These are phyloP conservation scores for Fraxinus dipetala DNA, from an alignment of 305 asterid species.

Conservation along the genomic window DNA sequence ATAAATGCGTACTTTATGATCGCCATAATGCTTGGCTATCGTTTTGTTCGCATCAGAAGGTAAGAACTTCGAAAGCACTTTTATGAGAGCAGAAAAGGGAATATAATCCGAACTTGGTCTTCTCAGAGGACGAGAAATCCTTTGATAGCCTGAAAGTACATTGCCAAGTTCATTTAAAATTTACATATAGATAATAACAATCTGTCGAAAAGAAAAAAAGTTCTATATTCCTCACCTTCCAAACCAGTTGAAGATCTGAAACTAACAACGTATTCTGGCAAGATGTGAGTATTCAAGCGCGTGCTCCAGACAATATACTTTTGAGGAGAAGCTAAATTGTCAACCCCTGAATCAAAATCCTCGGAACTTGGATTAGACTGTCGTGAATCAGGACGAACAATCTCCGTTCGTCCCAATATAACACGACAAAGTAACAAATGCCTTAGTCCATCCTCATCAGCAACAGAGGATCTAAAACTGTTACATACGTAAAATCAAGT, in stretches of 20 bases:
- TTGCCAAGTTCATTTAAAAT: not conserved
- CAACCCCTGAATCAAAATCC: conserved; percentile 54
- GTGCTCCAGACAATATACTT: conserved; percentile 50
- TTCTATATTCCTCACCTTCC: conserved; percentile 26
- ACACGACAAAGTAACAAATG: conserved; percentile 56
- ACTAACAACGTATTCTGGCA: conserved; percentile 45
- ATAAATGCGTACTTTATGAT: conserved; percentile 43
- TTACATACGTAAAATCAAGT: not conserved
- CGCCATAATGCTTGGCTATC: conserved; percentile 43
- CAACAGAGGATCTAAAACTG: conserved; percentile 34
- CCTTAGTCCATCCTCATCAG: conserved; percentile 44
- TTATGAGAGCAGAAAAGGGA: conserved; percentile 51
- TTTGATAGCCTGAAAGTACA: conserved; percentile 28
- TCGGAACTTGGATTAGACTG: conserved; percentile 43
- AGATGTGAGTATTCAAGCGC: conserved; percentile 49
- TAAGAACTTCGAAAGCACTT: conserved; percentile 49
- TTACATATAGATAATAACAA: not conserved
- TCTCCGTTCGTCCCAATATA: conserved; percentile 46
- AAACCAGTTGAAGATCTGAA: conserved; percentile 31
- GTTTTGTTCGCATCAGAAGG: conserved; percentile 41
- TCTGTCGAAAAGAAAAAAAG: not conserved
- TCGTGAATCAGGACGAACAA: conserved; percentile 27
- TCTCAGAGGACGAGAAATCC: conserved; percentile 19
- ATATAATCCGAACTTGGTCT: conserved; percentile 65
- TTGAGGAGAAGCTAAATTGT: conserved; percentile 33